Percentiles rank a stretch among this genome's conserved stretches.
phyloP scores from a whole-genome alignment of 108 stramenopile species.

The Conticribra guillardii region DNA sequence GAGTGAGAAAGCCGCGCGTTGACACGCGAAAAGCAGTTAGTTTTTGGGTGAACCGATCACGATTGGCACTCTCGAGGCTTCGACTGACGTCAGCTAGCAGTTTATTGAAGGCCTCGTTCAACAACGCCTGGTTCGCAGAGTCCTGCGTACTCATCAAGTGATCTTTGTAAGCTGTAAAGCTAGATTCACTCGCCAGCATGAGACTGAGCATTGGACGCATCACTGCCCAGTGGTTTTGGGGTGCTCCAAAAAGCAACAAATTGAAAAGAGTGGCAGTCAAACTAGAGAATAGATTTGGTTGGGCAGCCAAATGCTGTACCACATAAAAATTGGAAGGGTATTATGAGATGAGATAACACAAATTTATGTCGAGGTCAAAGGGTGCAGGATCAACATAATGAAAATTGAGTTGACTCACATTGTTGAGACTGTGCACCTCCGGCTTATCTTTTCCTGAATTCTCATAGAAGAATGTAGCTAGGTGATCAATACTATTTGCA shows the following conservation, averaged over 20 bases:
- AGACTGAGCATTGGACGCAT: slow-evolving; percentile 98
- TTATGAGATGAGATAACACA: neutral
- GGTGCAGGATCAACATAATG: neutral
- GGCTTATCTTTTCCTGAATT: slow-evolving; percentile 90
- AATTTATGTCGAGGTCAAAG: neutral
- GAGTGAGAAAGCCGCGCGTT: slow-evolving; percentile 90
- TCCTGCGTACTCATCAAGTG: slow-evolving; percentile 91
- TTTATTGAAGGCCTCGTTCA: slow-evolving; percentile 92
- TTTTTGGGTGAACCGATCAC: slow-evolving; percentile 96
- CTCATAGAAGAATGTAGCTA: slow-evolving; percentile 94
- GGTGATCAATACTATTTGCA: slow-evolving; percentile 93
- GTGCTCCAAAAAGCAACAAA: slow-evolving; percentile 91
- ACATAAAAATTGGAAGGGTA: slow-evolving; percentile 2
- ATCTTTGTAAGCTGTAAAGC: slow-evolving; percentile 92
- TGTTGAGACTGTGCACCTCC: slow-evolving; percentile 82
- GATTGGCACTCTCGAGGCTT: slow-evolving; percentile 93
- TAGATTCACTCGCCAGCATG: slow-evolving; percentile 92
- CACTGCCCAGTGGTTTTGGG: slow-evolving; percentile 97
- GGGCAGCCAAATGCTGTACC: slow-evolving; percentile 76
- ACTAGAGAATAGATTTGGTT: slow-evolving; percentile 89
- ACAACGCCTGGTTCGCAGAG: slow-evolving; percentile 84
- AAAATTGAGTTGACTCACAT: slow-evolving; percentile 50
- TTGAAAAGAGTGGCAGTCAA: slow-evolving; percentile 96
- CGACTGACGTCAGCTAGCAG: slow-evolving; percentile 90
- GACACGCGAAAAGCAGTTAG: slow-evolving; percentile 94